Base-by-base conservation (phyloP, 345 rosid genomes). In the Xanthoceras sorbifolium region DNA sequence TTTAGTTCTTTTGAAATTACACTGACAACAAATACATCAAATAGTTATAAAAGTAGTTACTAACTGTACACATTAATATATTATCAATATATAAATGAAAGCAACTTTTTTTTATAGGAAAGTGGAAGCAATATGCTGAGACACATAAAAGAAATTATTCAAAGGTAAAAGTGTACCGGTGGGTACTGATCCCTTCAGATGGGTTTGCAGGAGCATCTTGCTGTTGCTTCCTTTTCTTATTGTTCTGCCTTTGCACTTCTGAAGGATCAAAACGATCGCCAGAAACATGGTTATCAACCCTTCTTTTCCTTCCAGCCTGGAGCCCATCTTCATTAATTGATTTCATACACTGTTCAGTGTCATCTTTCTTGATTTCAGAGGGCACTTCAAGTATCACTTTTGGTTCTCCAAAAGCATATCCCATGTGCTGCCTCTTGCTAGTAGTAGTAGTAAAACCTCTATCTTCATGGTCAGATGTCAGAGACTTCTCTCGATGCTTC, bases 221-320 rank as follows among this genome's bases (percentile, higher is more conserved):
- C 40, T 84, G 77, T 36, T 80, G 85, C 86, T 78, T 84, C 81
- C 86, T 90, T 75, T 80, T 95, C 85, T 90, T 93, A 74, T 81
- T 84, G 69, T 71, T 78, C 73, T 71, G 80, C 40, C 67, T 69
- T 64, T 62, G 76, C 76, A 62, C 74, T 61, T 52, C 67, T 48
- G 46, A 70, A 63, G 78, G 70, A 80, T 81, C 85, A 32, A 74
- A 68, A 31, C 78, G 31, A 61, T 80, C 82, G 75, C 67, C 73
- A 23, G 77, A 48, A 25, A 65, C 77, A 63, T 79, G 77, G 79
- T 82, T 59, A 6, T 76, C 78, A 70, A 81, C 79, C 77, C 88
- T 83, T 80, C 94, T 85, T 80, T 90, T 96, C 83, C 82, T 86
- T 73, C 89, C 87, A 64, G 82, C 81, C 77, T 84, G 87, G 84